Percentiles rank a stretch among this genome's conserved stretches.
Conservation (phyloP, 1,284 basidiomycete species). For the Austroboletus niveus region DNA sequence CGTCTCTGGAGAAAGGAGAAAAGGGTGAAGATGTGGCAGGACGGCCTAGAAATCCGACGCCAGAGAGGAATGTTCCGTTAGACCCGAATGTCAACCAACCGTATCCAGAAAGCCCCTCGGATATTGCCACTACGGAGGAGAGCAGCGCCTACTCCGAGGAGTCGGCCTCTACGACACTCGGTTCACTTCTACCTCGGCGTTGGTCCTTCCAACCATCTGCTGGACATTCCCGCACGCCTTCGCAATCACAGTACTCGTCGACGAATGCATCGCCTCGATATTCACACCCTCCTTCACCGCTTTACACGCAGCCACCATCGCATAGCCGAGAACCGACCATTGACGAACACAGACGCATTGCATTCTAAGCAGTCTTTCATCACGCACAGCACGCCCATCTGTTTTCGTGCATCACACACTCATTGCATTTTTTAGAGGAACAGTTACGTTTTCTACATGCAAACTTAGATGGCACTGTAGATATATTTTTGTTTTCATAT, state of each 20-base stretch:
- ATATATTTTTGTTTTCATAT: neutral
- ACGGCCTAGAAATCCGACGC: slow-evolving; percentile 56
- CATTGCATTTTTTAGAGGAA: slow-evolving; percentile 9
- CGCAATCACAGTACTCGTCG: slow-evolving; percentile 34
- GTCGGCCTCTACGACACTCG: slow-evolving; percentile 40
- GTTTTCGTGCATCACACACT: neutral
- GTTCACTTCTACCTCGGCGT: slow-evolving; percentile 42
- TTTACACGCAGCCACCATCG: slow-evolving; percentile 22
- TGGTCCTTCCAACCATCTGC: slow-evolving; percentile 45
- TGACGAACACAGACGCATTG: slow-evolving; percentile 27
- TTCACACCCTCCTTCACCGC: slow-evolving; percentile 31
- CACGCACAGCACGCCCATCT: neutral
- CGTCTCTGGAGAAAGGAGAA: slow-evolving; percentile 32
- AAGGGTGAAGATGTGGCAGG: slow-evolving; percentile 14
- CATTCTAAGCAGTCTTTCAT: slow-evolving; percentile 15
- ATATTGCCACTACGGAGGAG: slow-evolving; percentile 29
- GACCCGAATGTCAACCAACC: slow-evolving; percentile 43
- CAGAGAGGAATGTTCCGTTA: slow-evolving; percentile 43
- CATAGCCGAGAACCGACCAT: slow-evolving; percentile 36
- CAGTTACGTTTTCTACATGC: slow-evolving; percentile 5
- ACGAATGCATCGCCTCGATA: slow-evolving; percentile 30
- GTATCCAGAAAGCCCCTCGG: slow-evolving; percentile 39
- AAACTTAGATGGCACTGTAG: slow-evolving; percentile 7
- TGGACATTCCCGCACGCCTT: slow-evolving; percentile 33
- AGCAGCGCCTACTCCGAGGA: slow-evolving; percentile 33